Percentiles rank a stretch among this genome's conserved stretches.
Conservation (phyloP, 306 rosid species). For the Potentilla sterilis region DNA sequence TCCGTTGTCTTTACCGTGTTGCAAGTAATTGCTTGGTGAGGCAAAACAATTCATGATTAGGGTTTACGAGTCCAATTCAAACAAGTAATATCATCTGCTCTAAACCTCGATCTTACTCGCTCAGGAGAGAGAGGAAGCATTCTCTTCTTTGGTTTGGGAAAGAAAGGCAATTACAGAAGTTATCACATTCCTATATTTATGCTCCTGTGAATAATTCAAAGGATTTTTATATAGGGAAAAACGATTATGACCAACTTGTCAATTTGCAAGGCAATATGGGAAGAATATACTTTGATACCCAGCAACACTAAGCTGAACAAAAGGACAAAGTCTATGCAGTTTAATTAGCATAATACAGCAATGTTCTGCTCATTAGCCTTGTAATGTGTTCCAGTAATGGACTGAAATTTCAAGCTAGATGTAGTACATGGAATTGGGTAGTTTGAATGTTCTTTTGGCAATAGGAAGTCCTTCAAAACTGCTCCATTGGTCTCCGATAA, state of each 20-base stretch:
- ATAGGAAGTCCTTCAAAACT: slow-evolving; percentile 58
- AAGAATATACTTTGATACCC: not conserved
- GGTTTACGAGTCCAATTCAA: not conserved
- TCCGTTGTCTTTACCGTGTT: too few relatives aligned
- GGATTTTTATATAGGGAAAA: not conserved
- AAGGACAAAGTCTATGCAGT: not conserved
- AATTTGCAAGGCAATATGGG: not conserved
- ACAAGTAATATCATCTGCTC: not conserved
- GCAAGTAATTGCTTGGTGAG: not conserved
- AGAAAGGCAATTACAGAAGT: not conserved
- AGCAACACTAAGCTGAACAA: not conserved
- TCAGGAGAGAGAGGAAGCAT: not conserved
- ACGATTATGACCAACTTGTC: not conserved
- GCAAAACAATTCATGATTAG: not conserved
- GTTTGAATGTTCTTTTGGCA: slow-evolving; percentile 56
- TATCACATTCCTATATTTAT: not conserved
- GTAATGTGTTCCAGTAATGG: not conserved
- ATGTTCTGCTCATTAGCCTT: not conserved
- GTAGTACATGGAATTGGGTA: slow-evolving; percentile 59
- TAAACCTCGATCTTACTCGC: too few relatives aligned
- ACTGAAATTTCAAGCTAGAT: slow-evolving; percentile 16
- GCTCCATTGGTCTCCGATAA: slow-evolving; percentile 67
- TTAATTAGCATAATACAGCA: not conserved
- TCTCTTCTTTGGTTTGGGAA: not conserved
- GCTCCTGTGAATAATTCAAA: not conserved